Percentiles rank a stretch among this genome's conserved stretches.
phyloP scores from a whole-genome alignment of 345 rosid species.

The Anacardium occidentale region DNA sequence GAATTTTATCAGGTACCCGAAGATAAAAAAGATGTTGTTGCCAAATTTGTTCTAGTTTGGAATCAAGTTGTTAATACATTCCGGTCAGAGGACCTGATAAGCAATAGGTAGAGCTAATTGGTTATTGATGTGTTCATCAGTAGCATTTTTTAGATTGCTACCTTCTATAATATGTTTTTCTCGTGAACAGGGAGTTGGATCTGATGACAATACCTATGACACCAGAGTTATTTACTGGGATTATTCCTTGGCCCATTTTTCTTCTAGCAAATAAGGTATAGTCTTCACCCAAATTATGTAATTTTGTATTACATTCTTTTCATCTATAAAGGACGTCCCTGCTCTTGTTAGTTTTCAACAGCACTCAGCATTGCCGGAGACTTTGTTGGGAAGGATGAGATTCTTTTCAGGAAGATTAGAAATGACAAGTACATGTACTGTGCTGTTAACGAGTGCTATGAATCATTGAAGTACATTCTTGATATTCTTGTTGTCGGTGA shows the following conservation, averaged over 20 bases:
- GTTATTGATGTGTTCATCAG: conserved; percentile 8
- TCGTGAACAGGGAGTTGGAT: conserved; percentile 69
- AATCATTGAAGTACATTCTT: conserved; percentile 78
- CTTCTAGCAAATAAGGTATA: conserved; percentile 87
- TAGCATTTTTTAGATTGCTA: conserved; percentile 4
- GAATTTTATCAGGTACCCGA: conserved; percentile 43
- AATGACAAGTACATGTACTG: conserved; percentile 84
- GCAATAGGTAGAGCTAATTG: conserved; percentile 55
- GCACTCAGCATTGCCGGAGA: conserved; percentile 85
- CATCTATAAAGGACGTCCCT: conserved; percentile 33
- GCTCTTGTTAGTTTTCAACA: conserved; percentile 62
- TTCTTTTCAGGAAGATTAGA: conserved; percentile 63
- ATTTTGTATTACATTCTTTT: conserved; percentile 15
- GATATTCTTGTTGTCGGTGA: conserved; percentile 77
- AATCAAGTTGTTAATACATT: conserved; percentile 76
- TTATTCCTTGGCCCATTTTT: conserved; percentile 89
- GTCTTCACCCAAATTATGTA: conserved; percentile 4
- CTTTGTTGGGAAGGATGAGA: conserved; percentile 63
- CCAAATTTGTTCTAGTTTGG: conserved; percentile 90
- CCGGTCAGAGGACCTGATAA: conserved; percentile 88
- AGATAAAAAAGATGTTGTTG: conserved; percentile 47
- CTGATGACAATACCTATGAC: conserved; percentile 82
- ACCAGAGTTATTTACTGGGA: conserved; percentile 57
- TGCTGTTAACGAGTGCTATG: conserved; percentile 85
- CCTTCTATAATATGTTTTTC: conserved; percentile 16